Evolutionary conservation across 805 yeast genomes (phyloP).

Genomic region (Soucietia sequanensis): DNA sequence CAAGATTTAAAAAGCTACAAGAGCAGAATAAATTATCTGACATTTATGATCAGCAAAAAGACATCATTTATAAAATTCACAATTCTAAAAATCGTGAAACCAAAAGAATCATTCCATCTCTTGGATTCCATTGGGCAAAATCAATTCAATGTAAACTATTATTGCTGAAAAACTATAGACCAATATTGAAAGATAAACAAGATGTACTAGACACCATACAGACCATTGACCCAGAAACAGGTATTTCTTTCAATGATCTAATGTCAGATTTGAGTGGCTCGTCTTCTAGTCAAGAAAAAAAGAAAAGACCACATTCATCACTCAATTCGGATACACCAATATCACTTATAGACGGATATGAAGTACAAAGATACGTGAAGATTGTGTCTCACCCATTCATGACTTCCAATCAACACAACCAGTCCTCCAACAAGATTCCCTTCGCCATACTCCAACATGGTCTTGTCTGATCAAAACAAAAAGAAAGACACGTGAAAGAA

Average conservation of each 20-base stretch:
- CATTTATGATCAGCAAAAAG: neutral
- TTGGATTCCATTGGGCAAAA: slow-evolving; percentile 34
- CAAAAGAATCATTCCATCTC: slow-evolving; percentile 26
- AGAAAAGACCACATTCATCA: too few species aligned
- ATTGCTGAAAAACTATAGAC: slow-evolving; percentile 28
- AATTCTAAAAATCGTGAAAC: slow-evolving; percentile 7
- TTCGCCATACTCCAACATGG: slow-evolving; percentile 18
- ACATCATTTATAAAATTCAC: neutral
- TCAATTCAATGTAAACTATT: slow-evolving; percentile 23
- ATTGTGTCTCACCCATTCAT: slow-evolving; percentile 14
- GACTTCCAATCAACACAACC: slow-evolving; percentile 2
- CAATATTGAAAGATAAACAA: slow-evolving; percentile 11
- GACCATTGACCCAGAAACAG: slow-evolving; percentile 17
- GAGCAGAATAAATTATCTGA: neutral
- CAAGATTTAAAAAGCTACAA: slow-evolving; percentile 5
- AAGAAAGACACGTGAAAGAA: too few species aligned
- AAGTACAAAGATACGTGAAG: slow-evolving; percentile 22
- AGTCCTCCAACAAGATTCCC: slow-evolving; percentile 9
- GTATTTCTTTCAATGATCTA: slow-evolving; percentile 10
- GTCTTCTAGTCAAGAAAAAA: too few species aligned
- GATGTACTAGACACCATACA: neutral
- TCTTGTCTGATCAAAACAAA: too few species aligned
- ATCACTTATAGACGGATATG: slow-evolving; percentile 22
- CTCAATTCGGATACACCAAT: too few species aligned
- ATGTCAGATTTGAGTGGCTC: slow-evolving; percentile 13